A percentile compares a stretch with the other conserved stretches of the same genome.
These are phyloP conservation scores for Melanogaster broomeanus DNA, from an alignment of 768 basidiomycete genomes.

Conservation along the genomic window DNA sequence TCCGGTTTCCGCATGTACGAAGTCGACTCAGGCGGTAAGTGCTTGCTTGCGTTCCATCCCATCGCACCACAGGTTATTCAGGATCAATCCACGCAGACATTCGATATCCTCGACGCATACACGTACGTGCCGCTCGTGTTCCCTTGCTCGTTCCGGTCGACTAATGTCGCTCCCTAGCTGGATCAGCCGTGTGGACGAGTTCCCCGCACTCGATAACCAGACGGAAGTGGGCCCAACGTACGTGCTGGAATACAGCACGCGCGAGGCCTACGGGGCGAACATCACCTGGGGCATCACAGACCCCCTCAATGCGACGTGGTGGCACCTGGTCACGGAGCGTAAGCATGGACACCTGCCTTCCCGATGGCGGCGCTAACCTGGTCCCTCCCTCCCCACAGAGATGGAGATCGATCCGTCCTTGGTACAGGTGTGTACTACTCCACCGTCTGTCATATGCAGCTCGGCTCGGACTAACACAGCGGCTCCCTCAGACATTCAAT, in stretches of 20 bases:
- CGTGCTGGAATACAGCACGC: constrained; percentile 63
- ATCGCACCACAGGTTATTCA: not conserved
- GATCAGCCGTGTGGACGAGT: constrained; percentile 61
- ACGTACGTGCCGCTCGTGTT: constrained; percentile 47
- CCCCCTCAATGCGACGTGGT: constrained; percentile 79
- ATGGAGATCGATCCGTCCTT: constrained; percentile 24
- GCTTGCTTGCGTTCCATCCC: not conserved
- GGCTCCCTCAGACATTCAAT: constrained; percentile 54
- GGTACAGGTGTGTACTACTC: constrained; percentile 24
- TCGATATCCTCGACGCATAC: constrained; percentile 71
- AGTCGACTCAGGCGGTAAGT: constrained; percentile 38
- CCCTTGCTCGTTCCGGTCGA: not conserved
- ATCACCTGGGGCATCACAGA: constrained; percentile 58
- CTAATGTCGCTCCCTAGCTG: constrained; percentile 43
- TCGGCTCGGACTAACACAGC: not conserved
- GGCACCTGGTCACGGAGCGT: constrained; percentile 77
- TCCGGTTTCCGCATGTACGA: constrained; percentile 61
- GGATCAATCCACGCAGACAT: too few species aligned
- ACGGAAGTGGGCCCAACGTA: constrained; percentile 58
- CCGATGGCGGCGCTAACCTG: not conserved
- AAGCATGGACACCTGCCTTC: constrained; percentile 11
- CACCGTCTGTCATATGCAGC: not conserved
- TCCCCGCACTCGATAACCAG: constrained; percentile 56
- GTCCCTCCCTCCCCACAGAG: constrained; percentile 7
- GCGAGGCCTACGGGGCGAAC: constrained; percentile 59